Conservation (phyloP, 2,329 filamentous ascomycete genomes). For the Monilinia polystroma region DNA sequence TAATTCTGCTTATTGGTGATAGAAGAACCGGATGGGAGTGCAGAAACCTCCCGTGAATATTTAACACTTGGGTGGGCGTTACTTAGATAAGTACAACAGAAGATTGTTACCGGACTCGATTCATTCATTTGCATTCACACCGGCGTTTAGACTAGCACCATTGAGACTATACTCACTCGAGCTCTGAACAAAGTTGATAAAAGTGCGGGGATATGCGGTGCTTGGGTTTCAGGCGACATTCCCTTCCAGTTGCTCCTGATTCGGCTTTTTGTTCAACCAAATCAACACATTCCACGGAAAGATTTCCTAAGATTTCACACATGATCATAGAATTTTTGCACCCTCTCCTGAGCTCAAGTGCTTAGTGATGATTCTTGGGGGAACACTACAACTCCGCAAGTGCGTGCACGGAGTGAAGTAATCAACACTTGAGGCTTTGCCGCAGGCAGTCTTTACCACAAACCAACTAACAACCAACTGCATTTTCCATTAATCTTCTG, state of each 20-base stretch:
- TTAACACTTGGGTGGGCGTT: background rate
- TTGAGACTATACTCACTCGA: background rate
- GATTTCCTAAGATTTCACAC: too few species aligned
- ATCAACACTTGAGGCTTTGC: background rate
- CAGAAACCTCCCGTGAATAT: background rate
- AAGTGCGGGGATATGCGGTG: too few species aligned
- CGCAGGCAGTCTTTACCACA: background rate
- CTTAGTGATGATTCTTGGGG: background rate
- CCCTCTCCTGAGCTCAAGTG: background rate
- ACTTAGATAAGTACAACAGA: background rate
- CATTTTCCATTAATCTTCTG: background rate
- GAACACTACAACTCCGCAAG: background rate
- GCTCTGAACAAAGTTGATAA: background rate
- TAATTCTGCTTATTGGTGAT: background rate
- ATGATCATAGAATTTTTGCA: background rate
- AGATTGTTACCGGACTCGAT: too few species aligned
- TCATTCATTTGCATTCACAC: background rate
- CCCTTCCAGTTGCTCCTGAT: background rate
- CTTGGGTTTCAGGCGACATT: background rate
- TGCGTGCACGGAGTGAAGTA: background rate
- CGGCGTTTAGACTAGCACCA: too few species aligned
- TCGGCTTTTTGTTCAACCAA: background rate
- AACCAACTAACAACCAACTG: background rate
- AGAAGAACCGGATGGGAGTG: background rate
- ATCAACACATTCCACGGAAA: background rate